phyloP scores from a whole-genome alignment of 148 eudicot species.

The Nyssa sinensis region DNA sequence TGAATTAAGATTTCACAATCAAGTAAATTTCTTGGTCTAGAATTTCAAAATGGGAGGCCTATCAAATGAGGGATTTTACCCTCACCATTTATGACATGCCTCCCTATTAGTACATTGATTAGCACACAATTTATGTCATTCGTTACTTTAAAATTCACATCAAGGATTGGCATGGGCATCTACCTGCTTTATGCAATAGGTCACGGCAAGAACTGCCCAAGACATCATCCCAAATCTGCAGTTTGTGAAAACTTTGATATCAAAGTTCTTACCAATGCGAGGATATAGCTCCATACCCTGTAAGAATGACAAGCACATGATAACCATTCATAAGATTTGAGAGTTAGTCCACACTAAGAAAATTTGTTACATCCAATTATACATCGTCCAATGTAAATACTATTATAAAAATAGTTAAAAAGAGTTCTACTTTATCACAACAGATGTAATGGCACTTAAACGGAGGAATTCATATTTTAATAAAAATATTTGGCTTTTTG shows the following conservation, averaged over 20 bases:
- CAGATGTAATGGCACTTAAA: not conserved
- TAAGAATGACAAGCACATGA: constrained; percentile 6
- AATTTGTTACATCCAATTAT: not conserved
- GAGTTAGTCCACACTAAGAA: constrained; percentile 6
- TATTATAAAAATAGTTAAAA: not conserved
- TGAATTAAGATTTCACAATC: not conserved
- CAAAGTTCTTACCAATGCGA: constrained; percentile 85
- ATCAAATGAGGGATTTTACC: not conserved
- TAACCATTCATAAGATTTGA: not conserved
- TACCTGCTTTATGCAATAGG: constrained; percentile 97
- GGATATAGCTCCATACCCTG: constrained; percentile 99
- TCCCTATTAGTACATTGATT: not conserved
- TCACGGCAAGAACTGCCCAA: constrained; percentile 98
- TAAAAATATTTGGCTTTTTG: not conserved
- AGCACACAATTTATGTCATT: not conserved
- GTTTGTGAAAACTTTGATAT: constrained; percentile 91
- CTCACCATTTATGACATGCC: not conserved
- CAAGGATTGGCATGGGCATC: not conserved
- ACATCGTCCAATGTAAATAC: not conserved
- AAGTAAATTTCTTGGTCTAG: not conserved
- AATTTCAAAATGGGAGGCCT: not conserved
- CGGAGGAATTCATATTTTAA: not conserved
- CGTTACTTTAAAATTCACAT: not conserved
- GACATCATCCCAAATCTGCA: constrained; percentile 99
- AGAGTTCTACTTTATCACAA: not conserved